Evolutionary conservation across 2,329 filamentous ascomycete genomes (phyloP), one percentile per base, ranked within the genome.

Genomic region (Penicillium palitans): DNA sequence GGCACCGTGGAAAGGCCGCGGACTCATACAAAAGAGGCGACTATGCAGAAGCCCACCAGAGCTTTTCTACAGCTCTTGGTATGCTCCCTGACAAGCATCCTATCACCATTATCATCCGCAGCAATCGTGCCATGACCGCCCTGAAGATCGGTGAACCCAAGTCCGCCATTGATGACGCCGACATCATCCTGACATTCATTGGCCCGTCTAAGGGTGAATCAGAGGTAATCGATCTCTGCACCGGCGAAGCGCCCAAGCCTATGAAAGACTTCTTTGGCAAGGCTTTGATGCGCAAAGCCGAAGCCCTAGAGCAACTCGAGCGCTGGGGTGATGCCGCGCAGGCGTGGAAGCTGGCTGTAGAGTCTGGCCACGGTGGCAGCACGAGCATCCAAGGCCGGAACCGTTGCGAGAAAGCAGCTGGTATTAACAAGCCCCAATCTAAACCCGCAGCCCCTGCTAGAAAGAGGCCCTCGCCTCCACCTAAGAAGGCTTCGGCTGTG

Each of bases 261-360:
- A 96, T 99, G 90, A 89, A 86, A 62, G 93, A 96, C 19, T 90
- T 96, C 61, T 98, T 90, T 70, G 93, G 91, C 53, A 99, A 98
- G 75, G 93, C 93, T 0, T 79, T 98, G 31, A 93, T 90, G 78
- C 89, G 95, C 54, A 98, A 98, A 79, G 95, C 95, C 0, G 95
- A 99, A 76, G 95, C 92, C 1, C 81, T 98, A 8, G 95, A 99
- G 74, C 90, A 96, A 71, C 89, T 99, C 81, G 95, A 99, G 78
- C 91, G 89, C 72, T 99, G 93, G 93, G 77, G 79, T 3, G 93
- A 98, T 51, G 95, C 95, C 1, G 87, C 86, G 0, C 78, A 81
- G 2, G 87, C 90, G 0, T 99, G 95, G 95, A 87, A 88, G 68
- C 79, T 84, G 55, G 93, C 91, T 35, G 90, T 98, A 1, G 90